Conservation (phyloP, 2,329 filamentous ascomycete genomes). For the Fusarium caatingaense region DNA sequence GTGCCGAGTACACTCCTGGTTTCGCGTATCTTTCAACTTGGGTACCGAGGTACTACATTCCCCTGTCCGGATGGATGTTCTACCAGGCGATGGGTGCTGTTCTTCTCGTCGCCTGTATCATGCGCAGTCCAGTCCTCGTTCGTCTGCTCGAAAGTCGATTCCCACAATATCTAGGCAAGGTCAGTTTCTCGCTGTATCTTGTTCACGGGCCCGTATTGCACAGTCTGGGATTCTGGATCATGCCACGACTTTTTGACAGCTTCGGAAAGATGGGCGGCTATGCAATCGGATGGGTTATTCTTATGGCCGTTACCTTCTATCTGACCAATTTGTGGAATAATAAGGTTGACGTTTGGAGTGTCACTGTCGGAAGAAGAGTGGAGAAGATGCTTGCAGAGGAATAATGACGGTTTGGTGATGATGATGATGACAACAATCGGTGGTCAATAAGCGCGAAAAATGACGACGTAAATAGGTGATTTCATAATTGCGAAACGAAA, state of each 20-base stretch:
- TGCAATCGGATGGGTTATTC: conserved; percentile 48
- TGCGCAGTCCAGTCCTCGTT: conserved; percentile 49
- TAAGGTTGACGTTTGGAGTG: conserved; percentile 54
- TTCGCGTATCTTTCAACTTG: conserved; percentile 50
- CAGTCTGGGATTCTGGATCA: conserved; percentile 69
- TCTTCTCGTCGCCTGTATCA: conserved; percentile 51
- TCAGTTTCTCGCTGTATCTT: conserved; percentile 58
- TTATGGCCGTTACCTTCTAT: conserved; percentile 50
- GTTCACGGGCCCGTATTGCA: conserved; percentile 67
- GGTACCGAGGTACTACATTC: conserved; percentile 52
- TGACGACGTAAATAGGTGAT: not conserved
- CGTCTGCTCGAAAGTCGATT: conserved; percentile 47
- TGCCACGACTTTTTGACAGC: conserved; percentile 55
- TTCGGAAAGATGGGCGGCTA: conserved; percentile 49
- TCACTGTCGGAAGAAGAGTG: conserved; percentile 51
- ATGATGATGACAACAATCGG: not conserved
- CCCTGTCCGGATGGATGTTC: conserved; percentile 55
- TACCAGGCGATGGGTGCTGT: conserved; percentile 54
- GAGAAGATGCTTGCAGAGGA: conserved; percentile 43
- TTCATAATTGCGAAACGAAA: not conserved
- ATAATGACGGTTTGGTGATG: not conserved
- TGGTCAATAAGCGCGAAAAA: not conserved
- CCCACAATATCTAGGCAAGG: conserved; percentile 54
- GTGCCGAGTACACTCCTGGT: conserved; percentile 54
- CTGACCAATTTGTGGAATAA: conserved; percentile 52